Evolutionary conservation across 495 filamentous ascomycete species (phyloP), one percentile per base, ranked within the genome.

Genomic region (Darksidea phi): DNA sequence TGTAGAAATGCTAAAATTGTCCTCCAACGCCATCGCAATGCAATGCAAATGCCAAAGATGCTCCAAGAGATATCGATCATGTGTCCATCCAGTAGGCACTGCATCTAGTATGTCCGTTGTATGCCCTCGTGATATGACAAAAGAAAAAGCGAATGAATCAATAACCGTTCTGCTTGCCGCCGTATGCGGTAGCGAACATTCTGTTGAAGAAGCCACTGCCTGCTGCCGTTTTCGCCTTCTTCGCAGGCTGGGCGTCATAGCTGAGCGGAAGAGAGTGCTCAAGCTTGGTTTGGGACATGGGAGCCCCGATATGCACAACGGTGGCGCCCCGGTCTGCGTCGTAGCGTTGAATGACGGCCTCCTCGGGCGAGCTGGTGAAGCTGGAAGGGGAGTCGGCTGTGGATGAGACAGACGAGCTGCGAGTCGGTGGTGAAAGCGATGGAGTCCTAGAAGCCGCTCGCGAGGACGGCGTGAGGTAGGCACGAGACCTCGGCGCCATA

Each of bases 361-460:
- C 72, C 6, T 55, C 52, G 34, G 57, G 66, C 46, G 68, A 62
- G 10, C 57, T 59, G 18, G 32, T 42, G 60, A 67, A 58, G 49
- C 58, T 63, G 41, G 50, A 20, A n/a, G 66, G 68, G 13, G 68
- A 70, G 18, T 70, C 68, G 18, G 71, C 65, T 15, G 55, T 59
- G 13, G 70, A 67, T n/a, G 65, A 67, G 4, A 70, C 70, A 1
- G 72, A 70, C 13, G 63, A 67, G 61, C 71, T 73, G 64, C 74
- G 74, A 20, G 71, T 69, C 7, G 74, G 72, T 51, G 74, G 73
- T 10, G 74, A 77, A n/a, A 75, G 68, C 5, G 74, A 75, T 13
- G 74, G 74, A 2, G 73, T 74, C 43, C 74, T 64, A 2, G 73
- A 74, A 5, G 72, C 51, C 12, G 67, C 64, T 2, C 72, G 59